Evolutionary conservation across 768 basidiomycete species (phyloP), one percentile per base, ranked within the genome.

Genomic region (Leucocoprinus sp.): DNA sequence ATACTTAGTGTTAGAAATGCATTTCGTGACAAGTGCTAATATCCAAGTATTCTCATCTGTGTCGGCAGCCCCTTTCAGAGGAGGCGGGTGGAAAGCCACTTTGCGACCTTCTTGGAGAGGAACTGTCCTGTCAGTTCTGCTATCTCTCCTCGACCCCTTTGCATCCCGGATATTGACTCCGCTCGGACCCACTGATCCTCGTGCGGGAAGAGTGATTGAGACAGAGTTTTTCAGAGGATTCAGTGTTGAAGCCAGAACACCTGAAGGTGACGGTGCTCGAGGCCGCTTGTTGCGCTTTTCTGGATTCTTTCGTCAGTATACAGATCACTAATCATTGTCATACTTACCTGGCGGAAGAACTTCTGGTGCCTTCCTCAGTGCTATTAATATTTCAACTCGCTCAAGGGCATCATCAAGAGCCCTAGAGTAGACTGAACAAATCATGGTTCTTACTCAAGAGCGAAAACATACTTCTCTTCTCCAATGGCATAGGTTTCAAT

Each of bases 221-320:
- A 75, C 69, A 17, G 71, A 33, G 64, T 65, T 9, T 62, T 53
- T 36, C 60, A 57, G 19, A 60, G 56, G 33, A 58, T 55, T 42
- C 62, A 42, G 59, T 24, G 54, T 56, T 14, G 63, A 54, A 44
- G 63, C 61, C 33, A 77, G 71, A n/a, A 76, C 70, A 12, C 72
- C 71, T 4, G 76, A 64, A 5, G 89, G 86, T 7, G 89, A 88
- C 18, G 76, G 72, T 2, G 71, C 78, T 51, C 84, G 68, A 14
- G 80, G 83, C 17, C 88, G 82, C 62, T 90, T 89, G 47, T 72
- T 76, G 34, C 89, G 76, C 62, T 90, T 90, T 51, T 88, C 85
- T 77, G 50, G 41, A 40, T 28, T 31, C 34, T 22, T 42, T 6
- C 19, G 45, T 28, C 23, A 40, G 12, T n/a, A 5, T 26, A 14